These are phyloP conservation scores for Guillardia theta DNA, from an alignment of 78 protist species.

Conservation along the genomic window DNA sequence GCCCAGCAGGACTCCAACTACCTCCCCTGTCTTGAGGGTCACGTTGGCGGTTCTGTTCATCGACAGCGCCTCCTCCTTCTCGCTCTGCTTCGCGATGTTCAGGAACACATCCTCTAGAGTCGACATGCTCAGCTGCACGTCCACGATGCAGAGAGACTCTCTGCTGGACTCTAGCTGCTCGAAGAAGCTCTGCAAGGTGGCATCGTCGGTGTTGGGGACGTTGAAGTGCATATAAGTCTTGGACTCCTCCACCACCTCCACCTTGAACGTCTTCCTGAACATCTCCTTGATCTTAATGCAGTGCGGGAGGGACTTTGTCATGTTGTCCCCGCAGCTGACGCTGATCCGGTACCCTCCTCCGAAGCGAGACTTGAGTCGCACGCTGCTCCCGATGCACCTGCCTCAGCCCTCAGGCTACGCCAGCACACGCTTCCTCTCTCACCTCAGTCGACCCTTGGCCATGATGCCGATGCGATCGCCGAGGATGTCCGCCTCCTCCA, in stretches of 20 bases:
- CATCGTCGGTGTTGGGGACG: not conserved
- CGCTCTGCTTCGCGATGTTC: not conserved
- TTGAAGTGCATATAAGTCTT: not conserved
- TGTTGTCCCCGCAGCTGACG: not conserved
- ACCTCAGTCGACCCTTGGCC: conserved; percentile 45
- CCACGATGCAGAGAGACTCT: not conserved
- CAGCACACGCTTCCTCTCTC: too few relatives aligned
- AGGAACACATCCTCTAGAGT: conserved; percentile 51
- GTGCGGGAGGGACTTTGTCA: not conserved
- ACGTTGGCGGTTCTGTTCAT: not conserved
- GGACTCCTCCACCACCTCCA: not conserved
- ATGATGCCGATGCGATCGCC: conserved; percentile 90
- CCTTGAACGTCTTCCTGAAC: not conserved
- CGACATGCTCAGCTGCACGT: conserved; percentile 8
- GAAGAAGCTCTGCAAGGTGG: not conserved
- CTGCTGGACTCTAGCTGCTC: not conserved
- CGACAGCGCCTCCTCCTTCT: not conserved
- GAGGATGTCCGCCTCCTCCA: conserved; percentile 94
- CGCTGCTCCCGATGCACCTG: conserved; percentile 70
- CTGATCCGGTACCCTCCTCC: conserved; percentile 80
- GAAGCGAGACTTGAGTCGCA: conserved; percentile 72
- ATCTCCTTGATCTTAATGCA: not conserved
- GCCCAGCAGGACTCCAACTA: not conserved
- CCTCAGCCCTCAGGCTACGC: too few relatives aligned
- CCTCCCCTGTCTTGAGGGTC: not conserved